Percentiles rank a stretch among this genome's conserved stretches.
These are phyloP conservation scores for Rhynchospora pubera DNA, from an alignment of 176 grass and related monocot genomes.

Conservation along the genomic window DNA sequence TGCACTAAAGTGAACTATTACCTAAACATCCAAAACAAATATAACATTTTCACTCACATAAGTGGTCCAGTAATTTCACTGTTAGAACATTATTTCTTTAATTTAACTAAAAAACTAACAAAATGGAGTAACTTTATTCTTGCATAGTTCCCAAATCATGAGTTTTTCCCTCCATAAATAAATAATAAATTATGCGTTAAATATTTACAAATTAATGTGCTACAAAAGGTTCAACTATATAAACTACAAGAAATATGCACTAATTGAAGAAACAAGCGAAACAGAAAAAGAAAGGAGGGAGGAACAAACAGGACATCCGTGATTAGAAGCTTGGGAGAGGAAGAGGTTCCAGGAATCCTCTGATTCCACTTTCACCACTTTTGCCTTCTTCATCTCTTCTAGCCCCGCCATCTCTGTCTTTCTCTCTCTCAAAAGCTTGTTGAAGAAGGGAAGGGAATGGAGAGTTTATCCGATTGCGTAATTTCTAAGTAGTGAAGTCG, in stretches of 20 bases:
- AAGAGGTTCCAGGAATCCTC: conserved; percentile 62
- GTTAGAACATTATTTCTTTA: not conserved
- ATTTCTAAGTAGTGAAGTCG: not conserved
- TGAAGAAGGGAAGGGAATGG: not conserved
- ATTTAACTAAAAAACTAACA: not conserved
- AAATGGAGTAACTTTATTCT: not conserved
- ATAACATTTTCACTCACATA: not conserved
- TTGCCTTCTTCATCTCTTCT: conserved; percentile 33
- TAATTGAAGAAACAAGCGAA: no score
- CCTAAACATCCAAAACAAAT: conserved; percentile 24
- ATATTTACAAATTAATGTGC: not conserved
- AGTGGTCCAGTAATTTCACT: not conserved
- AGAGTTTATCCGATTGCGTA: not conserved
- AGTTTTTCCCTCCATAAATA: not conserved
- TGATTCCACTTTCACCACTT: conserved; percentile 73
- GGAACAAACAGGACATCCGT: conserved; percentile 53
- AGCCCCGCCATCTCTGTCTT: not conserved
- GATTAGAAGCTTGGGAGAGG: conserved; percentile 51
- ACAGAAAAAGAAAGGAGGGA: conserved; percentile 10
- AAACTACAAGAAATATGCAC: no score
- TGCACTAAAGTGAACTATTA: conserved; percentile 76
- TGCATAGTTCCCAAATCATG: not conserved
- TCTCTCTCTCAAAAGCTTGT: not conserved
- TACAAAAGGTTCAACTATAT: no score
- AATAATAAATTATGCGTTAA: not conserved